Conservation (phyloP, 768 basidiomycete genomes). For the Hericium coralloides region DNA sequence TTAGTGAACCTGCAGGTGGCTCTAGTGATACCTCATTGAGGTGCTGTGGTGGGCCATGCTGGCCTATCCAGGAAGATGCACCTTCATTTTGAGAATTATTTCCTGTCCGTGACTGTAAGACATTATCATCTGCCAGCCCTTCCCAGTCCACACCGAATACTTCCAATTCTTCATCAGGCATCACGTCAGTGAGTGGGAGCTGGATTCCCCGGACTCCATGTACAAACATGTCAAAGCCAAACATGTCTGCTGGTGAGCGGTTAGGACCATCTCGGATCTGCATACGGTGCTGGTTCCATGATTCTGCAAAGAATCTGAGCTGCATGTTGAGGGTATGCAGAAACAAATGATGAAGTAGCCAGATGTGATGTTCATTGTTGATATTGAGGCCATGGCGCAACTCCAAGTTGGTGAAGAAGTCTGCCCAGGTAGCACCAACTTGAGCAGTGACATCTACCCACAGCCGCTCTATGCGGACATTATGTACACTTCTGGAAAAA, state of each 20-base stretch:
- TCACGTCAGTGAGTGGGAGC: neutral
- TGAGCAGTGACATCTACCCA: slow-evolving; percentile 20
- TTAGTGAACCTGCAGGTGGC: too few relatives aligned
- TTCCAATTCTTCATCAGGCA: slow-evolving; percentile 2
- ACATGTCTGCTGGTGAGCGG: slow-evolving; percentile 16
- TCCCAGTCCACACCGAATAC: slow-evolving; percentile 10
- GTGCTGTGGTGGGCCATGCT: neutral
- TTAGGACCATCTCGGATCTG: slow-evolving; percentile 11
- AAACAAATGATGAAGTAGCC: slow-evolving; percentile 22
- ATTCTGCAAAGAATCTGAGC: neutral
- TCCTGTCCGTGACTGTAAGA: neutral
- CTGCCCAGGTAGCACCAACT: slow-evolving; percentile 16
- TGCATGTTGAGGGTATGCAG: slow-evolving; percentile 14
- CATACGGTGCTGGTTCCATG: neutral
- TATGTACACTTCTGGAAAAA: slow-evolving; percentile 15
- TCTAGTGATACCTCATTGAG: neutral
- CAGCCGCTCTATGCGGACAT: slow-evolving; percentile 19
- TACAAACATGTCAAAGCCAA: slow-evolving; percentile 14
- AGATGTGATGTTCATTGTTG: slow-evolving; percentile 16
- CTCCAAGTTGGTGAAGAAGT: slow-evolving; percentile 17
- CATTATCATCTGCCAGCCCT: slow-evolving; percentile 3
- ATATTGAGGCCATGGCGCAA: slow-evolving; percentile 16
- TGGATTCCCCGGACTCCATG: slow-evolving; percentile 2
- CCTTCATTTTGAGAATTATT: slow-evolving; percentile 1
- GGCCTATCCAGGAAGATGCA: slow-evolving; percentile 1